Percentiles rank a stretch among this genome's conserved stretches.
Conservation (phyloP, 202 grass and related monocot species). For the Elaeis oleifera region DNA sequence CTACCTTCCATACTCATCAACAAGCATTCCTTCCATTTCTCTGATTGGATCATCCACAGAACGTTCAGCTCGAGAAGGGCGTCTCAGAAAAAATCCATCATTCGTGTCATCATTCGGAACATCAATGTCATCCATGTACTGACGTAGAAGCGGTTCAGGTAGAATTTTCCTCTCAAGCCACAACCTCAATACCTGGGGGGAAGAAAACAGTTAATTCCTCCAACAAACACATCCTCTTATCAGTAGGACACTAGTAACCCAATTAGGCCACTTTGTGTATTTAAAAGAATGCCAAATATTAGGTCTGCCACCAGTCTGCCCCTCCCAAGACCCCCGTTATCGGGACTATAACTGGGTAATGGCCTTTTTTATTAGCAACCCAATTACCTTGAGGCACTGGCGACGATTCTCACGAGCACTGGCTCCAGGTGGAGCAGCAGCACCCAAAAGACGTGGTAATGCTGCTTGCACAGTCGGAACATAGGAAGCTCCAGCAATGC, state of each 20-base stretch:
- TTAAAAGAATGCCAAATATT: too few relatives aligned
- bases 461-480: constrained; percentile 73
- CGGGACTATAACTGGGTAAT: too few relatives aligned
- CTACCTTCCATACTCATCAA: constrained; percentile 99
- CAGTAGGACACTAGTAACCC: too few relatives aligned
- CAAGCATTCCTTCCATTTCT: constrained; percentile 93
- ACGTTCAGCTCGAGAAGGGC: constrained; percentile 77
- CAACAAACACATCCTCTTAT: too few relatives aligned
- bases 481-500: constrained; percentile 66
- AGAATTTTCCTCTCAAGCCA: constrained; percentile 98
- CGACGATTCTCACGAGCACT: constrained; percentile 89
- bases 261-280: constrained; percentile 12
- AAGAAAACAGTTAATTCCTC: too few relatives aligned
- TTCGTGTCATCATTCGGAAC: constrained; percentile 51
- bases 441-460: constrained; percentile 73
- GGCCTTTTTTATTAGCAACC: too few relatives aligned
- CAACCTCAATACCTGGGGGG: constrained; percentile 67
- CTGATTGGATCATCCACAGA: constrained; percentile 97
- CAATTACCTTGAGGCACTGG: constrained; percentile 84
- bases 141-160: constrained; percentile 64
- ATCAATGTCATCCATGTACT: constrained; percentile 70
- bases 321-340: too few relatives aligned
- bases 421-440: constrained; percentile 72
- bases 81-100: constrained; percentile 42
- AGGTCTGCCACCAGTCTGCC: too few relatives aligned